A percentile compares a stretch with the other conserved stretches of the same genome.
These are phyloP conservation scores for Fraxinus greggii DNA, from an alignment of 305 asterid species.

Conservation along the genomic window DNA sequence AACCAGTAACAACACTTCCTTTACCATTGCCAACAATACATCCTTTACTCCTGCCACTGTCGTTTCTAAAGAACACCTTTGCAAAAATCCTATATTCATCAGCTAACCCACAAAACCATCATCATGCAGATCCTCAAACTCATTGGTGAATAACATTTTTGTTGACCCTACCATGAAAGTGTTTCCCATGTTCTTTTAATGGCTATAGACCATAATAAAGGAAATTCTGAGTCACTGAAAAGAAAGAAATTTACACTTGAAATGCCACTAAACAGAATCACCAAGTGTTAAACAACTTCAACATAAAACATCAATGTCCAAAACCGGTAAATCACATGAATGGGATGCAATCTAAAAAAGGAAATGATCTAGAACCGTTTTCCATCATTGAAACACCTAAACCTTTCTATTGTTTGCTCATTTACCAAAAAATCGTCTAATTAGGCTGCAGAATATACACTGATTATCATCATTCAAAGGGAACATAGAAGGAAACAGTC, in stretches of 20 bases:
- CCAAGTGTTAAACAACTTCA: neutral
- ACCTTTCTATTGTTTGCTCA: neutral
- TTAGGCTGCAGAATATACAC: neutral
- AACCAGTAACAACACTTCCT: conserved; percentile 39
- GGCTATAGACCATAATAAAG: conserved; percentile 25
- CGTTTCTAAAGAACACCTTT: conserved; percentile 58
- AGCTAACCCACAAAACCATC: conserved; percentile 60
- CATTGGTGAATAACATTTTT: conserved; percentile 48
- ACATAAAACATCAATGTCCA: neutral
- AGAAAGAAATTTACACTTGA: conserved; percentile 19
- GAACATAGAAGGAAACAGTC: neutral
- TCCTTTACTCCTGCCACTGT: conserved; percentile 36
- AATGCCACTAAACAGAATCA: neutral
- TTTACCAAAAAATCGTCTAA: neutral
- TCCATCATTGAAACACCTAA: neutral
- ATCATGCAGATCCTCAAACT: conserved; percentile 57
- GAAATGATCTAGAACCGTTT: neutral
- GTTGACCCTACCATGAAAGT: conserved; percentile 33
- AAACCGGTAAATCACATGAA: neutral
- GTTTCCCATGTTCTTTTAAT: conserved; percentile 27
- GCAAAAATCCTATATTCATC: conserved; percentile 56
- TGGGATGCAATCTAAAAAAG: neutral
- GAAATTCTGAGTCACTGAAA: conserved; percentile 35
- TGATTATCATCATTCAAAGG: neutral
- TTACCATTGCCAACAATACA: conserved; percentile 40